Evolutionary conservation across 2,329 filamentous ascomycete genomes (phyloP), one percentile per base, ranked within the genome.

Genomic region (Fusarium sp.): DNA sequence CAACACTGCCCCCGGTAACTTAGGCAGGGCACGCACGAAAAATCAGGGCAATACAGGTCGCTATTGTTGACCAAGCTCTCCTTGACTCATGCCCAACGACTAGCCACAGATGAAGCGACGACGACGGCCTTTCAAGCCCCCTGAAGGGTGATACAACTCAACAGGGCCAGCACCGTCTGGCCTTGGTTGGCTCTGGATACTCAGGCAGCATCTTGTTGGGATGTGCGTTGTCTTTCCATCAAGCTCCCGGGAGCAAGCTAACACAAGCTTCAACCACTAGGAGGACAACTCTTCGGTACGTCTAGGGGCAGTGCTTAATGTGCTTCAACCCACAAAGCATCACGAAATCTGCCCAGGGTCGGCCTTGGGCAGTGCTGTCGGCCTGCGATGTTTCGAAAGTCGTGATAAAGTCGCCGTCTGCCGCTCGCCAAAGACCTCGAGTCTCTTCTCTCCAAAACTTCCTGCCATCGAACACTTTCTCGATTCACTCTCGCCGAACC

Each of bases 201-300:
- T 60, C 64, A 58, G 58, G 54, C 70, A 71, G 70, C 54, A 25
- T 40, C 61, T 30, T 67, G 30, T 20, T 37, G 20, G 22, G 37
- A 30, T 30, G 61, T 52, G 60, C 38, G 56, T 54, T 52, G 56
- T 47, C 20, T 7, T 25, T 14, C 22, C 56, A 30, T 50, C 45
- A 25, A 7, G 47, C 47, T 52, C 47, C 47, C 27, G 27, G 47
- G 47, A 52, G 47, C 47, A 32, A 52, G 22, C 47, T 52, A 52
- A 12, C 25, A 4, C 27, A 30, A 50, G n/a, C 25, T 33, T 45
- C 27, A 20, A 66, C 27, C 47, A 52, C 47, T 47, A 27, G 45
- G 12, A 27, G 22, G 6, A 17, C n/a, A 25, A 32, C 30, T 32
- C 30, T 32, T 32, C 30, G 30, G 30, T 32, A 32, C 30, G 30